Percentiles rank a stretch among this genome's conserved stretches.
Conservation (phyloP, 1,284 basidiomycete species). For the Tetrapyrgos nigripes region DNA sequence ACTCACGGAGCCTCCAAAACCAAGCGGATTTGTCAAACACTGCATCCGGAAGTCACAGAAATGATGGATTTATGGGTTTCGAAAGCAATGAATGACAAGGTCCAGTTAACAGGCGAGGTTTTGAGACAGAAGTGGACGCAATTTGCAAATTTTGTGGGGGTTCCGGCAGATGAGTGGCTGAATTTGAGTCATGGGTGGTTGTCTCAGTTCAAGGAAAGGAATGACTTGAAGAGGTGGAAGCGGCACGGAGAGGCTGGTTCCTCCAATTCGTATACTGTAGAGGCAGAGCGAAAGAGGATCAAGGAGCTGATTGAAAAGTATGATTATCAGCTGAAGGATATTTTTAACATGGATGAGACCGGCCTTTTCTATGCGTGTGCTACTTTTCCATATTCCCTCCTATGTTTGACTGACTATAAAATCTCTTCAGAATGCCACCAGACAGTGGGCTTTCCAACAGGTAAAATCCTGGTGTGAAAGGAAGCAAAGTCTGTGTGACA, state of each 20-base stretch:
- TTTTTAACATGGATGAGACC: slow-evolving; percentile 46
- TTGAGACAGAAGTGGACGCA: slow-evolving; percentile 29
- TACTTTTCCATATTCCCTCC: slow-evolving; percentile 12
- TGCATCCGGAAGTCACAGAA: slow-evolving; percentile 37
- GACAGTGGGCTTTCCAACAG: slow-evolving; percentile 26
- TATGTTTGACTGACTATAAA: background rate
- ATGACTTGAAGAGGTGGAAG: slow-evolving; percentile 31
- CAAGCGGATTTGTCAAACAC: slow-evolving; percentile 19
- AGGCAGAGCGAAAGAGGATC: slow-evolving; percentile 24
- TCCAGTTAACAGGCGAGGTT: slow-evolving; percentile 35
- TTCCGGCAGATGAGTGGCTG: slow-evolving; percentile 31
- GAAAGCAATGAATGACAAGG: slow-evolving; percentile 32
- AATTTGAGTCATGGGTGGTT: slow-evolving; percentile 40
- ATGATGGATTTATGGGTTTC: slow-evolving; percentile 40
- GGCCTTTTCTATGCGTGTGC: slow-evolving; percentile 40
- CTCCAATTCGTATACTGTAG: slow-evolving; percentile 20
- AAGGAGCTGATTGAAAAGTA: slow-evolving; percentile 24
- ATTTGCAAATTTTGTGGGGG: slow-evolving; percentile 29
- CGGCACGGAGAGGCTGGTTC: slow-evolving; percentile 40
- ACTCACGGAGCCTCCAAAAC: background rate
- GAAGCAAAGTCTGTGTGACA: slow-evolving; percentile 29
- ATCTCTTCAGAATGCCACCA: slow-evolving; percentile 18
- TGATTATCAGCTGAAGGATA: slow-evolving; percentile 31
- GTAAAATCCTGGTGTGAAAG: slow-evolving; percentile 29
- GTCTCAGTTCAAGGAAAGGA: slow-evolving; percentile 26